Base-by-base conservation (phyloP, 331 rosid genomes). In the Ulmus americana region DNA sequence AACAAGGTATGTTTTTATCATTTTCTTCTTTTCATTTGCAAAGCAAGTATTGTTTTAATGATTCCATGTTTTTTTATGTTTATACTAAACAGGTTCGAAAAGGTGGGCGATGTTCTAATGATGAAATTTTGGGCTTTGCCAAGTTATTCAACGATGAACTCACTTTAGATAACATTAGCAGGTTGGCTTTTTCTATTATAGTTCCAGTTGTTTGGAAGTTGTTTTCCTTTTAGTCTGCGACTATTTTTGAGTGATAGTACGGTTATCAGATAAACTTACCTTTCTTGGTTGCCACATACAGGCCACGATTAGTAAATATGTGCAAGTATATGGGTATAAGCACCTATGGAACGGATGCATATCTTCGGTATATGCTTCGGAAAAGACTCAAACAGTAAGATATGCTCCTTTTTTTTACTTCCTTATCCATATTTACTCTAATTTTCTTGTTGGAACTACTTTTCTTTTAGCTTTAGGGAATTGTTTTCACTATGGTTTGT, bases 261-360 rank as follows among this genome's bases (percentile, higher is more conserved):
- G 6, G 45, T 42, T 13, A 10, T 15, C 50, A 48, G 47, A 51
- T 22, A 35, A 40, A 45, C 45, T 55, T 55, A 44, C 20, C 40
- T 42, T 39, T 28, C 45, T 70, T 67, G 65, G 62, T 59, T 70
- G 57, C 60, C 63, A 15, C 73, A 51, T 11, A 15, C 77, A 94
- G 99, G 88, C 85, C 99, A 13, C 91, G 97, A 39, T 71, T 94
- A 78, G 91, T 89, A 70, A 90, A 81, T 78, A 94, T 94, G 97
- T 94, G 97, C 95, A 94, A 94, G 70, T 94, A 94, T 77, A 94
- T 94, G 99, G 96, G 95, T 45, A 85, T 94, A 60, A 83, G 79
- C 71, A 94, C 97, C 43, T 85, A 75, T 57, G 96, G 91, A 11
- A 87, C 95, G 13, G 97, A 94, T 83, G 90, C 95, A 55, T 85